Conservation (phyloP, 75 land plant genomes). For the Adiantum capillusveneris region DNA sequence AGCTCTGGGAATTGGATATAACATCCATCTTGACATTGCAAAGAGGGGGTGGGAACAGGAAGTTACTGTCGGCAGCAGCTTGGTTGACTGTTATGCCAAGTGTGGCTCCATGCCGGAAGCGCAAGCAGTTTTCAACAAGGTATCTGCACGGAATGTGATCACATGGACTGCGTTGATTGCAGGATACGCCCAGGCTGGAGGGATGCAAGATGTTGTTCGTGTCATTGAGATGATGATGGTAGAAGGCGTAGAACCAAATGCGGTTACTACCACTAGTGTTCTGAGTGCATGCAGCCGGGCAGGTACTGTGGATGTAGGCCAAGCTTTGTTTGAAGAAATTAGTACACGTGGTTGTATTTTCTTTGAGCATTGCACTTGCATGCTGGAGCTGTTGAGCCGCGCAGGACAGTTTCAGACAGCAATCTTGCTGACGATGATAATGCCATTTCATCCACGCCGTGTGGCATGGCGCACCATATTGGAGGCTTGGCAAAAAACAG, state of each 20-base stretch:
- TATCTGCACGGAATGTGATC: neutral
- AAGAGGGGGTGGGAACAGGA: conserved; percentile 18
- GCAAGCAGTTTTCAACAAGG: neutral
- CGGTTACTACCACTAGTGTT: neutral
- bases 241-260: conserved; percentile 1
- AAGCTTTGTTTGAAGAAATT: neutral
- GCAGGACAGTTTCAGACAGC: conserved; percentile 1
- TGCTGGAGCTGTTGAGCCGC: conserved; percentile 9
- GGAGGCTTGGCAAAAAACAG: too few species aligned
- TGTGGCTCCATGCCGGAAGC: conserved; percentile 35
- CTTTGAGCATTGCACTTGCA: conserved; percentile 4
- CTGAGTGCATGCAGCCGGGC: conserved; percentile 6
- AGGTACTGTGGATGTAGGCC: conserved; percentile 3
- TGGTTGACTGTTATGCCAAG: conserved; percentile 47
- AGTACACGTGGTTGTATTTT: neutral
- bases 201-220: neutral
- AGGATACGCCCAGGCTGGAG: conserved; percentile 10
- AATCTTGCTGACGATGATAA: too few species aligned
- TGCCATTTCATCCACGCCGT: too few species aligned
- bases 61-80: conserved; percentile 40
- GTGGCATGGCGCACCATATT: too few species aligned
- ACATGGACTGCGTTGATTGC: conserved; percentile 7
- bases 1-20: neutral
- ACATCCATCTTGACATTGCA: neutral
- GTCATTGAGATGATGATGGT: neutral